Evolutionary conservation across 1,284 basidiomycete species (phyloP).

Genomic region (Phellinidium pouzarii): DNA sequence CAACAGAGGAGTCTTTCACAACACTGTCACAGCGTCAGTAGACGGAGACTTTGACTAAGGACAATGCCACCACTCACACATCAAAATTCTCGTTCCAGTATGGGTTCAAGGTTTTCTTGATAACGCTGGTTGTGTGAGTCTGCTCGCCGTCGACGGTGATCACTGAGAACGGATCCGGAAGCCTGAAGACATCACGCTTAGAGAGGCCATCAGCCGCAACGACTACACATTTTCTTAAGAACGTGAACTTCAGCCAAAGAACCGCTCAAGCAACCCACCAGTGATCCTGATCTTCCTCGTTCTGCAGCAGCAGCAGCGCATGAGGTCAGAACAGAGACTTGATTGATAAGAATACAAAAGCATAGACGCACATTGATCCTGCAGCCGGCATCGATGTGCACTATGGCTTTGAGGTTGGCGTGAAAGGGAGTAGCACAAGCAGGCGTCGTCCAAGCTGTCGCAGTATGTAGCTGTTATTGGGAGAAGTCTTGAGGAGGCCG

Average conservation of each 20-base stretch:
- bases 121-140: constrained; percentile 87
- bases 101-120: constrained; percentile 86
- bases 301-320: constrained; percentile 29
- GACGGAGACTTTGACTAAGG: not conserved
- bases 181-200: constrained; percentile 86
- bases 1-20: constrained; percentile 85
- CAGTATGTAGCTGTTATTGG: no score
- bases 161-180: constrained; percentile 92
- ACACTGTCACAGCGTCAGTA: constrained; percentile 40
- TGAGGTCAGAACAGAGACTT: not conserved
- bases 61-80: constrained; percentile 43
- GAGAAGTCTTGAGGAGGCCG: no score
- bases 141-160: constrained; percentile 93
- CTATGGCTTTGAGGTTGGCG: no score
- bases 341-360: constrained; percentile 15
- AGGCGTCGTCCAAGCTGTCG: no score
- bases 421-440: no score
- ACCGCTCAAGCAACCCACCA: constrained; percentile 26
- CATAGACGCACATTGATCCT: constrained; percentile 14
- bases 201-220: constrained; percentile 86
- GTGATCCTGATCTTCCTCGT: constrained; percentile 57
- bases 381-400: constrained; percentile 13
- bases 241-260: not conserved
- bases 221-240: constrained; percentile 39
- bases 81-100: constrained; percentile 95